Base-by-base conservation (phyloP, 2,329 filamentous ascomycete genomes). In the Pseudopyricularia javanii region DNA sequence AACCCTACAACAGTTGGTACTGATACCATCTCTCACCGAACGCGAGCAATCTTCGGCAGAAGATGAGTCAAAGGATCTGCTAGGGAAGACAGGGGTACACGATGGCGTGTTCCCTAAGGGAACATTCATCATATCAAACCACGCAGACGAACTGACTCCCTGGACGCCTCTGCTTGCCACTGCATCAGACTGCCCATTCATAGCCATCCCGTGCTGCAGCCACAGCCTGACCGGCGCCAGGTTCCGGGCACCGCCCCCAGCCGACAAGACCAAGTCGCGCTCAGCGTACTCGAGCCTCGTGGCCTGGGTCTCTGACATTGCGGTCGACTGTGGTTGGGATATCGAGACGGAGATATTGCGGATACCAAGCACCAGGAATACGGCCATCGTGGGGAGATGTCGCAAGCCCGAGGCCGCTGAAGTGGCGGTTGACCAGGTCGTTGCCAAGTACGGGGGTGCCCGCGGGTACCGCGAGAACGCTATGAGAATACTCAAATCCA, bases 101-200 rank as follows among this genome's bases (percentile, higher is more conserved):
- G 66, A 74, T 56, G 93, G 91, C 34, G 62, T 74, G 9, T 95
- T 97, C 62, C 74, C 80, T 0, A 64, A 67, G 15, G 81, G 82
- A 28, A 94, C 89, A 0, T 98, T 98, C 67, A 89, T 98, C 61
- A 86, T 98, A 57, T 95, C 90, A 49, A 98, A 98, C 63, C 93
- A 98, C 66, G 91, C 91, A 11, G 93, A 98, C 64, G 91, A 98
- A 69, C 77, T 98, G 14, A 98, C 93, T 0, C 82, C 88, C 0
- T 98, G 93, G 93, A 97, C 93, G 0, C 93, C 93, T 0, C 77
- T 97, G 17, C 79, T 98, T 40, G 91, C 88, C 1, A 79, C 81
- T 7, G 71, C 89, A 2, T 90, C 85, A 0, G 70, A 79, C 2
- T 86, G 85, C 11, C 86, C 90, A 0, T 98, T 96, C 66, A 81